phyloP scores from a whole-genome alignment of 176 grass and related monocot species.

The Eremochloa ophiuroides region DNA sequence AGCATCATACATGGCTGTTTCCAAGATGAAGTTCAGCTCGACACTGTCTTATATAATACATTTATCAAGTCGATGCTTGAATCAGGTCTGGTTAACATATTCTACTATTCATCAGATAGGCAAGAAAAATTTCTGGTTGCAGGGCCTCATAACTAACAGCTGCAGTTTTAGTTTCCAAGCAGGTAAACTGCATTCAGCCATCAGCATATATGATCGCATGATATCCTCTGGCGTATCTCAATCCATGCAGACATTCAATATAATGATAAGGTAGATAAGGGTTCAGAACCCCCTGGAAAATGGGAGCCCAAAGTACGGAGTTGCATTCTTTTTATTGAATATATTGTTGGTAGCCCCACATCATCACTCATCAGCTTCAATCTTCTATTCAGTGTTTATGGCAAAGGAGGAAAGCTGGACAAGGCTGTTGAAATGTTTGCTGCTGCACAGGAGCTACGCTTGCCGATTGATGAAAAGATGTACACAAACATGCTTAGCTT shows the following conservation, averaged over 20 bases:
- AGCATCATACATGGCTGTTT: conserved; percentile 63
- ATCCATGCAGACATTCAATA: conserved; percentile 78
- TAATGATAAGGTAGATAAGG: conserved; percentile 84
- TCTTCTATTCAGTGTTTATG: conserved; percentile 77
- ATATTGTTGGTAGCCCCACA: background rate
- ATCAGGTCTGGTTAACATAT: conserved; percentile 53
- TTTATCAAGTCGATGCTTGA: conserved; percentile 91
- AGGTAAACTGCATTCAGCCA: conserved; percentile 78
- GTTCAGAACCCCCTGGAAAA: background rate
- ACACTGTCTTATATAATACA: conserved; percentile 87
- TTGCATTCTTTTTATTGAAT: background rate
- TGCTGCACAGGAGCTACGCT: conserved; percentile 53
- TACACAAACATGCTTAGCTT: conserved; percentile 88
- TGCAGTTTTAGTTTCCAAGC: conserved; percentile 41
- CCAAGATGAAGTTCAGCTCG: conserved; percentile 49
- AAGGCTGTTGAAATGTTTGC: conserved; percentile 77
- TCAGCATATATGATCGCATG: conserved; percentile 79
- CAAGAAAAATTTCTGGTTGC: background rate
- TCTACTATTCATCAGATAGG: conserved; percentile 15
- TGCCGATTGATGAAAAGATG: conserved; percentile 59
- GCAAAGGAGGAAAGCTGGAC: conserved; percentile 80
- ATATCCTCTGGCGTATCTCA: conserved; percentile 52
- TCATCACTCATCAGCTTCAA: conserved; percentile 23
- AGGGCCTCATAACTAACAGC: background rate
- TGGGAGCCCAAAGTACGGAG: background rate